Base-by-base conservation (phyloP, 495 filamentous ascomycete species). In the Cercophora newfieldiana region DNA sequence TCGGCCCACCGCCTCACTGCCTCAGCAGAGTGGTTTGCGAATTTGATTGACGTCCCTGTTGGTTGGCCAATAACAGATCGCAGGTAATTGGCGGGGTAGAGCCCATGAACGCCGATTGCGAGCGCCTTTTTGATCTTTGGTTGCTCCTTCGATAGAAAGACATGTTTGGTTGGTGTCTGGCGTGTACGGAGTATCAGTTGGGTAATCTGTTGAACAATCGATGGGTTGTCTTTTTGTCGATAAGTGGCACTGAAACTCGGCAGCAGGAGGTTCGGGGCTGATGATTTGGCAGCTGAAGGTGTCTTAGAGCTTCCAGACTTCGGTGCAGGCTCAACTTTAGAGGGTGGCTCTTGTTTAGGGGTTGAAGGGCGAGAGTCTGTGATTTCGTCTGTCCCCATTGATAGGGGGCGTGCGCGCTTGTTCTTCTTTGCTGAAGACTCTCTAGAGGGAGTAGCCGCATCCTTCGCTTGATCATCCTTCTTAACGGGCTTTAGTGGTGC, bases 61-160 rank as follows among this genome's bases (percentile, higher is more conserved):
- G 95, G 95, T 67, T 97, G 96, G 2, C 95, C 95, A 6, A 98
- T 86, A 26, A 99, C 88, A 25, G 88, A 90, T 14, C 94, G 89
- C 29, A 99, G 83, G 47, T 95, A 82, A 0, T 89, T 85, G 22
- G 93, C 92, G 4, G 95, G 95, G 68, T 97, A 97, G 66, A 93
- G 93, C 5, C 95, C 95, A 77, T 99, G 95, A 19, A 99, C 88
- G 24, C 95, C 95, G 66, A 99, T 96, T 7, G 93, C 93, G 12
- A 99, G 79, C 24, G 94, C 94, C 67, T 87, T 91, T 74, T 87
- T 93, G 7, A 97, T 86, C 68, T 83, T 89, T 1, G 87, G 89
- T 5, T 87, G 83, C 28, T 90, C 84, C 44, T 84, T 87, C n/a
- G 86, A 74, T n/a, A 91, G 81, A 69, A 85, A 87, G 3, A 96